Base-by-base conservation (phyloP, 192 early-diverging fungal species). In the Pilobolus umbonatus region DNA sequence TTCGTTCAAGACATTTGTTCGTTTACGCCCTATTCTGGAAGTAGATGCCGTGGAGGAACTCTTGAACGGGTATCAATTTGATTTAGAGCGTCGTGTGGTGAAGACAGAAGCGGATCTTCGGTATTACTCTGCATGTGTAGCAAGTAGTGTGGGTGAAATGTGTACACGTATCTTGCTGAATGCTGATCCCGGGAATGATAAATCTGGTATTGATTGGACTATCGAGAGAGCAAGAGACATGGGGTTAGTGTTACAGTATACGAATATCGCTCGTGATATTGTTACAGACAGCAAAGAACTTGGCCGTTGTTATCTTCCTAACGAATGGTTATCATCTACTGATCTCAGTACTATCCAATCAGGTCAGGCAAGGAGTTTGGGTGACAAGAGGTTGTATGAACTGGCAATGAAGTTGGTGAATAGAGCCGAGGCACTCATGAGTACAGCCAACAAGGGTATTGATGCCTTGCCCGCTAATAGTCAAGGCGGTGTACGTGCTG, bases 221-320 rank as follows among this genome's bases (percentile, higher is more conserved):
- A 48, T 59, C 1, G 31, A 58, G 0, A 30, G 65, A 42, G 71
- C 71, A 36, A 38, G 71, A 15, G 65, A 67, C 43, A 73, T 73
- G 71, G 71, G 71, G 0, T 51, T 66, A 31, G 64, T 63, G 25
- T 46, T 73, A 9, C 80, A 82, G 49, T 40, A 75, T 17, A 69
- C 73, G 19, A 82, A 82, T 56, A 79, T 78, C 53, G 67, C 75
- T 2, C 59, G 80, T 15, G 80, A 82, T 66, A 75, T 75, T 40
- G 60, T 82, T 6, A 77, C 77, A 2, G 78, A 74, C 29, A 63
- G 67, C 21, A 22, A 67, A 24, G 46, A 55, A 7, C 49, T 81
- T 8, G 66, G 67, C 11, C 55, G 80, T 14, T 64, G 64, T 30
- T 81, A 81, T 60, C 31, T 80, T 26, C 80, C 80, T 11, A 12